Evolutionary conservation across 2,329 filamentous ascomycete species (phyloP).

Genomic region (Fusarium musae): DNA sequence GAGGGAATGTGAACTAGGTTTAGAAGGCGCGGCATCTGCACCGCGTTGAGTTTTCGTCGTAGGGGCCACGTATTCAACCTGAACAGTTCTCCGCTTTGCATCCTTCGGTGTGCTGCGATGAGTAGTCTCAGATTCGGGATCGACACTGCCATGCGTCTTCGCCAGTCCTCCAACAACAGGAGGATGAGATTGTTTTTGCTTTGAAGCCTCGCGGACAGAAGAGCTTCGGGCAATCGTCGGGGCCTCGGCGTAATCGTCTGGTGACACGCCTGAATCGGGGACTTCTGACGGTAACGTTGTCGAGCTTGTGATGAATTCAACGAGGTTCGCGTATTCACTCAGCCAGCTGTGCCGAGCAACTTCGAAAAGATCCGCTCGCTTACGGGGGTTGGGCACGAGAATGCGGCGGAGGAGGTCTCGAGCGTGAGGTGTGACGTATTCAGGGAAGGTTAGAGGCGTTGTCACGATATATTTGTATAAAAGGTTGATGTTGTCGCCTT

Average conservation of each 20-base stretch:
- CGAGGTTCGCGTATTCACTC: constrained; percentile 95
- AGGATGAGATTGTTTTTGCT: constrained; percentile 66
- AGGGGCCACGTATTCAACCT: constrained; percentile 97
- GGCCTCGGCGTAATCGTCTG: constrained; percentile 65
- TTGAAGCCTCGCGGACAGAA: constrained; percentile 88
- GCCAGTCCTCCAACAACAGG: constrained; percentile 70
- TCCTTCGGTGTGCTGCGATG: constrained; percentile 78
- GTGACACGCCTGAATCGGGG: constrained; percentile 77
- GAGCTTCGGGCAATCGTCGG: constrained; percentile 82
- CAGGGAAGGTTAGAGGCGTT: constrained; percentile 95
- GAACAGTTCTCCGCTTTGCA: constrained; percentile 91
- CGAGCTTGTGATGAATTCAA: constrained; percentile 96
- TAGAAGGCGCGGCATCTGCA: constrained; percentile 45
- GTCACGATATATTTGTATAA: constrained; percentile 99
- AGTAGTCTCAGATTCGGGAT: constrained; percentile 68
- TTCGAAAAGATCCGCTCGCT: constrained; percentile 95
- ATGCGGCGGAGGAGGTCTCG: constrained; percentile 92
- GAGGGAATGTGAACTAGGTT: constrained; percentile 41
- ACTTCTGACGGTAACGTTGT: constrained; percentile 90
- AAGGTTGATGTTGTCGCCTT: constrained; percentile 98
- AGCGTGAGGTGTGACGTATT: constrained; percentile 98
- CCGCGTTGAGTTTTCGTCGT: constrained; percentile 86
- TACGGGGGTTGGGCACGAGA: constrained; percentile 92
- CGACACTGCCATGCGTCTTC: constrained; percentile 79
- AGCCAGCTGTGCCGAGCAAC: constrained; percentile 98